A percentile compares a stretch with the other conserved stretches of the same genome.
These are phyloP conservation scores for Cafeteria roenbergensis DNA, from an alignment of 108 stramenopile genomes.

Conservation along the genomic window DNA sequence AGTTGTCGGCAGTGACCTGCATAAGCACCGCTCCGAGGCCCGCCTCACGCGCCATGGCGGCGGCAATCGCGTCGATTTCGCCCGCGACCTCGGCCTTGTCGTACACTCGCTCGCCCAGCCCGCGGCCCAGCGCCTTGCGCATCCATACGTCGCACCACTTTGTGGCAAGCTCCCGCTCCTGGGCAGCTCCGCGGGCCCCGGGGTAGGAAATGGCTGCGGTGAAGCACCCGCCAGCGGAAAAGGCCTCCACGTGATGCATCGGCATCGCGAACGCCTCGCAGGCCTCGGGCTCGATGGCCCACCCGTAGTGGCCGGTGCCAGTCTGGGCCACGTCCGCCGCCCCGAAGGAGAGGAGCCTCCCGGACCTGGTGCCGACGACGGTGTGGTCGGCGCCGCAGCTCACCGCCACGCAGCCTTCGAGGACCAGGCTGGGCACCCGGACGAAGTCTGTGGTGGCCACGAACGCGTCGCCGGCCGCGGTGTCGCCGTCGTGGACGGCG, in stretches of 20 bases:
- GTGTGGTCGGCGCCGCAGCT: background rate
- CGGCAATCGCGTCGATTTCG: too few relatives aligned
- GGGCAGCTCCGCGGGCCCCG: too few relatives aligned
- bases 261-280: background rate
- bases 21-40: too few relatives aligned
- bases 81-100: too few relatives aligned
- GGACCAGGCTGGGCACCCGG: background rate
- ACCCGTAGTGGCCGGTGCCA: background rate
- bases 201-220: too few relatives aligned
- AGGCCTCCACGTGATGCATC: background rate
- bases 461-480: background rate
- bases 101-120: too few relatives aligned
- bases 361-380: background rate
- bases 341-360: background rate
- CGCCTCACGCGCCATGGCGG: too few relatives aligned
- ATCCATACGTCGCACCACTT: too few relatives aligned
- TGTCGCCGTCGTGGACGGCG: background rate
- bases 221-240: background rate
- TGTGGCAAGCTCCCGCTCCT: too few relatives aligned
- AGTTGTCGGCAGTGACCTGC: too few relatives aligned
- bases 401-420: background rate
- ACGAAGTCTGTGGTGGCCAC: background rate
- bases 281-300: too few relatives aligned
- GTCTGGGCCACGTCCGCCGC: background rate
- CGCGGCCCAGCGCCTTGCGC: too few relatives aligned